Conservation (phyloP, 495 filamentous ascomycete species). For the Xylaria flabelliformis region DNA sequence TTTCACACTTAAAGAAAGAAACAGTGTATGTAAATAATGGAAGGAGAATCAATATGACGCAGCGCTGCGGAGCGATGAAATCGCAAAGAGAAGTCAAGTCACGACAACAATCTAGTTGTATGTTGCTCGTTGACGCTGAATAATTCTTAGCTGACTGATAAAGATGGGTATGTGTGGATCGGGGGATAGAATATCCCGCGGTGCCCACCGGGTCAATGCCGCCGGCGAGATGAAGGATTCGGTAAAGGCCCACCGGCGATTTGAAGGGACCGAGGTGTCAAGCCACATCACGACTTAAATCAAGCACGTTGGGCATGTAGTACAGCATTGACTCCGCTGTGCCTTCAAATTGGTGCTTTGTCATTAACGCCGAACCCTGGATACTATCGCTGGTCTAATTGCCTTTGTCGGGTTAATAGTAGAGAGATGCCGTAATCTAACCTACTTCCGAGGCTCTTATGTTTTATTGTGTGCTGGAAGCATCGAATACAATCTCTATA, state of each 20-base stretch:
- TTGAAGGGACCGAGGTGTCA: not conserved
- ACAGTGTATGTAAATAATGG: not conserved
- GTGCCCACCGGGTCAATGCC: not conserved
- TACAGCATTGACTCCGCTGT: not conserved
- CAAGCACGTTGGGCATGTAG: not conserved
- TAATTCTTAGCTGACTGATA: not conserved
- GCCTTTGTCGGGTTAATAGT: not conserved
- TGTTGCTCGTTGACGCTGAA: not conserved
- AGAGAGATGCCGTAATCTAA: not conserved
- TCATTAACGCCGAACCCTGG: slow-evolving; percentile 16
- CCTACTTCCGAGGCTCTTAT: not conserved
- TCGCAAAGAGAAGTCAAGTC: not conserved
- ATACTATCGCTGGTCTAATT: not conserved
- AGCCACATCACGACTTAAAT: not conserved
- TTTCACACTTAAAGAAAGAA: not conserved
- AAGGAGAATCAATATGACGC: not conserved
- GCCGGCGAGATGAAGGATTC: not conserved
- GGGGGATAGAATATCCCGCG: not conserved
- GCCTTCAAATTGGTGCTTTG: not conserved
- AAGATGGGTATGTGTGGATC: not conserved
- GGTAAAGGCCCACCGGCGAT: not conserved
- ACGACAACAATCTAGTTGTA: not conserved
- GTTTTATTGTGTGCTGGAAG: not conserved
- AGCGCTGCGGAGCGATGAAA: not conserved
- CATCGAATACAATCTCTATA: not conserved